These are phyloP conservation scores for Entomortierella beljakovae DNA, from an alignment of 192 early-diverging fungal species.

Conservation along the genomic window DNA sequence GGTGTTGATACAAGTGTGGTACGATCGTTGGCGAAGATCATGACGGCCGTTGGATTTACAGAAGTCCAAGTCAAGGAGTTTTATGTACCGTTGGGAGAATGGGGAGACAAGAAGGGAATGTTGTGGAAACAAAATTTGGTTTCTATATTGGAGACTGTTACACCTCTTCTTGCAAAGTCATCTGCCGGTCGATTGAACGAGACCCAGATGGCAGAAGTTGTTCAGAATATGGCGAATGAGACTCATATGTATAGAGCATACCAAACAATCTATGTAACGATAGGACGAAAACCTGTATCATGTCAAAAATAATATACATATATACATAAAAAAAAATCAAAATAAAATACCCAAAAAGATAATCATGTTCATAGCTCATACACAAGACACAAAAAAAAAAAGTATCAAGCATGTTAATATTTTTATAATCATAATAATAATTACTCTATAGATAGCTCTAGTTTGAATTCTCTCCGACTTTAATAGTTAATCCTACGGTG, in stretches of 20 bases:
- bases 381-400: background rate
- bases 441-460: background rate
- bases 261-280: constrained; percentile 41
- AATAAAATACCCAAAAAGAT: background rate
- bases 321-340: background rate
- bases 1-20: constrained; percentile 28
- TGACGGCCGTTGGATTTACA: constrained; percentile 24
- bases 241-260: constrained; percentile 4
- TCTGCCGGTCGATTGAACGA: constrained; percentile 2
- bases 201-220: constrained; percentile 11
- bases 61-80: constrained; percentile 43
- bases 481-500: constrained; percentile 14
- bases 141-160: constrained; percentile 29
- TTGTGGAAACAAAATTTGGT: constrained; percentile 39
- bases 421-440: background rate
- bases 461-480: constrained; percentile 4
- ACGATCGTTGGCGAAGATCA: constrained; percentile 12
- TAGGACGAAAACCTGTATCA: constrained; percentile 34
- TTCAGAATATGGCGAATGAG: constrained; percentile 17
- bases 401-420: too few relatives aligned
- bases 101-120: constrained; percentile 31
- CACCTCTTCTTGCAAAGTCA: constrained; percentile 19
- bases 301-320: background rate
- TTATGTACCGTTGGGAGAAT: constrained; percentile 30
- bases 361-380: background rate